These are phyloP conservation scores for Coemansia sp. DNA, from an alignment of 192 early-diverging fungal genomes.

Conservation along the genomic window DNA sequence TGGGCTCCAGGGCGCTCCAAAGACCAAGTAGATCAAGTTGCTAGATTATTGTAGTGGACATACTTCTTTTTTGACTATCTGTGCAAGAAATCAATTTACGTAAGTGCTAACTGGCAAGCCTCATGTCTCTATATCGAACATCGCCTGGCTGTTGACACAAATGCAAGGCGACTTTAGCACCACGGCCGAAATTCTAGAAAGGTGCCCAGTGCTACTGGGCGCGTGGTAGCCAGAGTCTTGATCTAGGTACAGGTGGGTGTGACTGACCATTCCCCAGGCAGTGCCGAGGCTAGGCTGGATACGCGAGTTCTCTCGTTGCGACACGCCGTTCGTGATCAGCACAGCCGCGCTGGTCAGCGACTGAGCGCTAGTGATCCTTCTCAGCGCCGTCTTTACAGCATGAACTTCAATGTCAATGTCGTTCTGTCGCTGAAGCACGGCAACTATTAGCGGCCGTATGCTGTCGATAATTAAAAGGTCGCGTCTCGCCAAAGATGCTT, in stretches of 20 bases:
- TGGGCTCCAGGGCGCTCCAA: neutral
- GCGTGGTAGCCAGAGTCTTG: neutral
- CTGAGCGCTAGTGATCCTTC: slow-evolving; percentile 13
- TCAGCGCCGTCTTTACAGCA: slow-evolving; percentile 33
- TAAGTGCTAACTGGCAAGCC: no score
- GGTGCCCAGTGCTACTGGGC: no score
- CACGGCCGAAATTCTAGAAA: neutral
- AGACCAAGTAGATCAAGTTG: neutral
- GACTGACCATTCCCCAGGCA: slow-evolving; percentile 39
- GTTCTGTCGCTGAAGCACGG: slow-evolving; percentile 19
- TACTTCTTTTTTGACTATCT: neutral
- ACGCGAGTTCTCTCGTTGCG: slow-evolving; percentile 20
- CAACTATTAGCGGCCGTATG: slow-evolving; percentile 33
- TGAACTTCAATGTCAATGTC: slow-evolving; percentile 22
- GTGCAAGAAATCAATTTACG: no score
- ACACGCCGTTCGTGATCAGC: slow-evolving; percentile 41
- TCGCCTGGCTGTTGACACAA: neutral
- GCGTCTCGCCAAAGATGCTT: neutral
- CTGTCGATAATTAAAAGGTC: slow-evolving; percentile 47
- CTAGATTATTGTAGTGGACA: neutral
- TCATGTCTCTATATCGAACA: slow-evolving; percentile 2
- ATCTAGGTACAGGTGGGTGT: slow-evolving; percentile 27
- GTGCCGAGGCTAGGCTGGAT: slow-evolving; percentile 41
- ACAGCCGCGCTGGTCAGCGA: slow-evolving; percentile 4
- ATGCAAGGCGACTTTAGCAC: slow-evolving; percentile 28